Conservation (phyloP, 2,329 filamentous ascomycete species). For the Colletotrichum euphorbiae region DNA sequence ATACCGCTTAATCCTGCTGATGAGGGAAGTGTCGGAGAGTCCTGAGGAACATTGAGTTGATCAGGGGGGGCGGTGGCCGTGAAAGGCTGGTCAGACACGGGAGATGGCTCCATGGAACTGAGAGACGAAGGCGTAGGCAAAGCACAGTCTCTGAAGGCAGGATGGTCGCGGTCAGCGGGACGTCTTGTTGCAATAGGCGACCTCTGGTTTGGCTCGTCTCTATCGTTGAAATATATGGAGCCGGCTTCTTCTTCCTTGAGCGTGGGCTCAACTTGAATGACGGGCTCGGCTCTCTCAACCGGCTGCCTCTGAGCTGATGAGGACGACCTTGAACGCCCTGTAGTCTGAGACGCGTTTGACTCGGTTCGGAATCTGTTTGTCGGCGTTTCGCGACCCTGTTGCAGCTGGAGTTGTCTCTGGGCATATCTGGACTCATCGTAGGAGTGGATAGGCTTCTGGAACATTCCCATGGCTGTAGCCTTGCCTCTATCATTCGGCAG, state of each 20-base stretch:
- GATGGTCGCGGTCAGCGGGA: conserved; percentile 65
- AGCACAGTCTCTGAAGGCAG: conserved; percentile 62
- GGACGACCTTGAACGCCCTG: conserved; percentile 59
- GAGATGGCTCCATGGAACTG: conserved; percentile 47
- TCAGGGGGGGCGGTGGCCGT: conserved; percentile 40
- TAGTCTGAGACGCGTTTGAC: conserved; percentile 55
- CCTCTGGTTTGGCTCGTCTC: conserved; percentile 50
- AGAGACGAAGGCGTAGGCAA: conserved; percentile 58
- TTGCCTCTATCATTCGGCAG: conserved; percentile 84
- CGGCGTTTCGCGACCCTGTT: conserved; percentile 77
- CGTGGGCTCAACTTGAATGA: conserved; percentile 46
- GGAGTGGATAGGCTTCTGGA: conserved; percentile 77
- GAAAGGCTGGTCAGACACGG: conserved; percentile 43
- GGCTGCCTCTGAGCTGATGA: conserved; percentile 55
- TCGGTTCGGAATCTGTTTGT: conserved; percentile 59
- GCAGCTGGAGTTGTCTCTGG: conserved; percentile 83
- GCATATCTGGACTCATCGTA: conserved; percentile 90
- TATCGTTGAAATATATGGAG: conserved; percentile 59
- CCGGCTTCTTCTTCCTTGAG: conserved; percentile 49
- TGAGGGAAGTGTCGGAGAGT: conserved; percentile 85
- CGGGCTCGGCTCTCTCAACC: conserved; percentile 49
- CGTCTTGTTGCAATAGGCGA: conserved; percentile 57
- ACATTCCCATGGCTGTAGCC: conserved; percentile 74
- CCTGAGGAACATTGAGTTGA: conserved; percentile 53
- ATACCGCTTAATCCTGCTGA: conserved; percentile 79